A percentile compares a stretch with the other conserved stretches of the same genome.
phyloP scores from a whole-genome alignment of 352 stramenopile species.

The Globisporangium spinosum region DNA sequence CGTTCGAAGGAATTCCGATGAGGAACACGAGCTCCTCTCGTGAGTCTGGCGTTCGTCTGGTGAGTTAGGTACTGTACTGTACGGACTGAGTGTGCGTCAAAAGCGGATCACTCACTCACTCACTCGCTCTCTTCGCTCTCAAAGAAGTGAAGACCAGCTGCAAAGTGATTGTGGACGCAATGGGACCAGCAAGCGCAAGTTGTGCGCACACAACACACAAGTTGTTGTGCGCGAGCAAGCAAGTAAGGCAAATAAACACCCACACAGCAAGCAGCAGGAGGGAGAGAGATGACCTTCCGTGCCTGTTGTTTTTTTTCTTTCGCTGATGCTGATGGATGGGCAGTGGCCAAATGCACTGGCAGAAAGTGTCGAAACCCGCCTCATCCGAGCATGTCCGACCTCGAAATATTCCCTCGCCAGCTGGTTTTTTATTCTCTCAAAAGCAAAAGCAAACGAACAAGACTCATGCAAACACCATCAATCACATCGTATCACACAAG shows the following conservation, averaged over 20 bases:
- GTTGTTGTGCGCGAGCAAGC: not conserved
- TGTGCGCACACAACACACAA: slow-evolving; percentile 8
- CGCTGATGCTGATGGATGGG: slow-evolving; percentile 2
- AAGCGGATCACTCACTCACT: not conserved
- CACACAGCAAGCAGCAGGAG: not conserved
- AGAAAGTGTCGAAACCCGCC: not conserved
- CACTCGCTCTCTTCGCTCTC: not conserved
- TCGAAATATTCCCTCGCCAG: not conserved
- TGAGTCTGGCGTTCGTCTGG: not conserved
- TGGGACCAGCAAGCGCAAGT: not conserved
- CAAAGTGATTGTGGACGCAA: not conserved
- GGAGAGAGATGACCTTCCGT: not conserved
- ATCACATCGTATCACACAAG: not conserved
- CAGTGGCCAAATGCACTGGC: not conserved
- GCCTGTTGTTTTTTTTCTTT: not conserved
- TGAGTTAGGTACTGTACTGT: not conserved
- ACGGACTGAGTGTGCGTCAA: not conserved
- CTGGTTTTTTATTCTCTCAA: not conserved
- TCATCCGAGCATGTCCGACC: slow-evolving; percentile 1
- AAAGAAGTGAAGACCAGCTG: not conserved
- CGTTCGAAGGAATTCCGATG: slow-evolving; percentile 2
- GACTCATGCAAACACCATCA: not conserved
- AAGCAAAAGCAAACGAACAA: not conserved
- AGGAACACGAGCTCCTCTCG: not conserved
- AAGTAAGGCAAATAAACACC: not conserved